phyloP scores from a whole-genome alignment of 2,329 filamentous ascomycete genomes.

The Xylariaceae sp. region DNA sequence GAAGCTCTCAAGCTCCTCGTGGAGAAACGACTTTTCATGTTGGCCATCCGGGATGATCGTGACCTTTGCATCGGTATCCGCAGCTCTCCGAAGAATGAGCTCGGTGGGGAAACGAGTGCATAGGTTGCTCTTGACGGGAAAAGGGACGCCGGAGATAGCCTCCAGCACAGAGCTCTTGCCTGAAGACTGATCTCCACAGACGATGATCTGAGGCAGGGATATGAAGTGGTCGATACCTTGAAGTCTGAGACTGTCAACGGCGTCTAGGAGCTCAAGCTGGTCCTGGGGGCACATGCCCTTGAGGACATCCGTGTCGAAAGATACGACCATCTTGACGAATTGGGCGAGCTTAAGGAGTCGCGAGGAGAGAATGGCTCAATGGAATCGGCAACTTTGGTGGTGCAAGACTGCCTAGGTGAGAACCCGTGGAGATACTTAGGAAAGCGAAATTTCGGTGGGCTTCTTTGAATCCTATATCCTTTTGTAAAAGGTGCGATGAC shows the following conservation, averaged over 20 bases:
- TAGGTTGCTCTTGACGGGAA: not conserved
- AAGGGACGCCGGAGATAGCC: not conserved
- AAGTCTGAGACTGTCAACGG: not conserved
- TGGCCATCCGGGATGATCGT: too few species aligned
- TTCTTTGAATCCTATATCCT: not conserved
- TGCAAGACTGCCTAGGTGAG: not conserved
- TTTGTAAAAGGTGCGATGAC: not conserved
- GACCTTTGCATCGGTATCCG: not conserved
- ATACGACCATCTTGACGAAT: not conserved
- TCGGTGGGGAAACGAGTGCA: conserved; percentile 8
- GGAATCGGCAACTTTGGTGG: not conserved
- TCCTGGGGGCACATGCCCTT: not conserved
- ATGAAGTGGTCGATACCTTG: not conserved
- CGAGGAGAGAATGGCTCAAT: not conserved
- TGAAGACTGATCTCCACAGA: conserved; percentile 6
- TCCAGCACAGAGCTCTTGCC: conserved; percentile 12
- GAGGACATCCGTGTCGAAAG: not conserved
- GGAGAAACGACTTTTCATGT: too few species aligned
- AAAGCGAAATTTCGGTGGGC: not conserved
- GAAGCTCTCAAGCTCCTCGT: conserved; percentile 12
- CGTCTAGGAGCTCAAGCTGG: not conserved
- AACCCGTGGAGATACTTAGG: not conserved
- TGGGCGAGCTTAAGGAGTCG: not conserved
- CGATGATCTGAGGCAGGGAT: conserved; percentile 8
- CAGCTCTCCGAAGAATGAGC: not conserved